Evolutionary conservation across 2,329 filamentous ascomycete species (phyloP), one percentile per base, ranked within the genome.

Genomic region (Calonectria ilicicola): DNA sequence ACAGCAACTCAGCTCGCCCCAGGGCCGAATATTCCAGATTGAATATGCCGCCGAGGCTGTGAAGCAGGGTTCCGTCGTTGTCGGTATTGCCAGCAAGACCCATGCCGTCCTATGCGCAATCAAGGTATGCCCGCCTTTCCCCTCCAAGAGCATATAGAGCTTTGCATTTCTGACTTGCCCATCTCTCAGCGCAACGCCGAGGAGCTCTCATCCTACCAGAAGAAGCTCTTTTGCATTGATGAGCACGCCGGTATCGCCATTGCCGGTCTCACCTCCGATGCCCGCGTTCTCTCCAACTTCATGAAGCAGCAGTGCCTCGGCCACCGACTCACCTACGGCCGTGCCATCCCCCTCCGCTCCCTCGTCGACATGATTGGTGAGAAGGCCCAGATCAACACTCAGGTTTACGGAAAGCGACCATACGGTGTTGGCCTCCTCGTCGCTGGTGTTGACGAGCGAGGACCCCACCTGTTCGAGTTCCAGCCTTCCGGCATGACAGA

Each of bases 231-330:
- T 86, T 91, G 93, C 80, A 93, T 99, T 87, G 97, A 99, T 86
- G 94, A 96, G 81, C 97, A 99, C 86, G 93, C 97, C 80, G 97
- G 96, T 79, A 93, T 99, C 81, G 95, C 96, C 81, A 97, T 99
- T 81, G 97, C 97, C 78, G 97, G 97, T 80, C 94, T 99, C 75
- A 97, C 97, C 78, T 98, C 96, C 72, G 97, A 99, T 86, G 97
- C 96, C 83, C 97, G 97, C 82, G 97, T 99, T 80, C 95, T 99
- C 80, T 98, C 96, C 89, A 99, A 99, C 91, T 99, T 98, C 89
- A 98, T 99, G 96, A 98, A 98, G 89, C 95, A 98, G 87, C 97
- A 98, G 88, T 98, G 95, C 76, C 95, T 99, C 81, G 94, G 95
- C 81, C 96, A 97, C 81, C 95, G 96, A 85, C 93, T 99, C 80